Conservation (phyloP, 2,329 filamentous ascomycete genomes). For the Epichloe aotearoae region DNA sequence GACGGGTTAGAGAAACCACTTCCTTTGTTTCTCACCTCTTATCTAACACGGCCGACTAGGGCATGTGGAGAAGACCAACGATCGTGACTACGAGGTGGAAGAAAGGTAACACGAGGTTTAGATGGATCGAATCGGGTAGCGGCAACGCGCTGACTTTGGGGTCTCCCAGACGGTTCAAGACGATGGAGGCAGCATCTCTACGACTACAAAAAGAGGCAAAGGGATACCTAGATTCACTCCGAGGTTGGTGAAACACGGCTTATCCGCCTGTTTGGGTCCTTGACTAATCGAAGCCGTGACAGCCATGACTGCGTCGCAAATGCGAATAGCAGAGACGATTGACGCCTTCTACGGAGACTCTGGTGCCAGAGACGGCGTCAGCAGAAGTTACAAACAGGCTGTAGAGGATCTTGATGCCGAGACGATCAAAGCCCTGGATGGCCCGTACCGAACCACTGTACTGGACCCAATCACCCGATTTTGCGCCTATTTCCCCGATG, state of each 20-base stretch:
- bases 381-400: conserved; percentile 93
- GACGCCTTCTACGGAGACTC: conserved; percentile 98
- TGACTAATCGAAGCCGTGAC: neutral
- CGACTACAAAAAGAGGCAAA: conserved; percentile 96
- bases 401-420: conserved; percentile 96
- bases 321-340: conserved; percentile 98
- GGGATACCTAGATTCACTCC: conserved; percentile 88
- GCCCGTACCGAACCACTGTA: conserved; percentile 86
- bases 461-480: conserved; percentile 92
- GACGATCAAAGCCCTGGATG: conserved; percentile 95
- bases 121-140: neutral
- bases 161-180: conserved; percentile 69
- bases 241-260: conserved; percentile 41
- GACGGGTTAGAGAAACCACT: conserved; percentile 46
- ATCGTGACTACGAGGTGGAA: conserved; percentile 97
- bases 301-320: conserved; percentile 99
- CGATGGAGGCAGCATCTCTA: conserved; percentile 89
- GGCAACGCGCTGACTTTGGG: conserved; percentile 8
- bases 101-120: conserved; percentile 47
- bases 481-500: conserved; percentile 96
- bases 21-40: too few species aligned
- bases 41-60: conserved; percentile 31
- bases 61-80: conserved; percentile 96
- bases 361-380: conserved; percentile 87
- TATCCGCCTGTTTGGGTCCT: neutral